Evolutionary conservation across 768 basidiomycete genomes (phyloP).

Genomic region (Leccinum longicurvipes): DNA sequence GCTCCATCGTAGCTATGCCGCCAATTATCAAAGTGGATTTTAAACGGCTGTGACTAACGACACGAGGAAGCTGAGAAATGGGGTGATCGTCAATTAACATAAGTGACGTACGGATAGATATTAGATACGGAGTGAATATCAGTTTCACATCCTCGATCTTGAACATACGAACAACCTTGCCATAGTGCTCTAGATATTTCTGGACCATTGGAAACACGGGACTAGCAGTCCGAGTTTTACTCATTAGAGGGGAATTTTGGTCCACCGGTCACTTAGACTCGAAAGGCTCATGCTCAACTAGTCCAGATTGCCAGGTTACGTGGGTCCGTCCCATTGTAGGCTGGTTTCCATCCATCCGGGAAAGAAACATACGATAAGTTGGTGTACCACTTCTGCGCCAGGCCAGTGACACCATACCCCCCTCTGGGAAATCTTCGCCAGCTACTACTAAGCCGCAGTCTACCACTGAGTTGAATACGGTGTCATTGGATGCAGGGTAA

Average conservation of each 20-base stretch:
- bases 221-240: neutral
- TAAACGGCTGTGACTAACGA: neutral
- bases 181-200: too few species aligned
- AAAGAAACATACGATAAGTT: neutral
- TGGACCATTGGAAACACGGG: neutral
- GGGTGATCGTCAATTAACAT: too few species aligned
- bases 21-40: neutral
- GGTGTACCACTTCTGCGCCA: neutral
- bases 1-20: neutral
- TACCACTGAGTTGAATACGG: neutral
- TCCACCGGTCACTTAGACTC: neutral
- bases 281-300: neutral
- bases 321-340: neutral
- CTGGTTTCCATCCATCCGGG: neutral
- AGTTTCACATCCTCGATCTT: too few species aligned
- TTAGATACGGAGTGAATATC: too few species aligned
- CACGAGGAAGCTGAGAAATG: too few species aligned
- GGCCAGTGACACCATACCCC: neutral
- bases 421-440: neutral
- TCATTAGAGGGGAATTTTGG: neutral
- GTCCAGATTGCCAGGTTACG: neutral
- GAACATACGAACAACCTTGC: too few species aligned
- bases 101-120: too few species aligned
- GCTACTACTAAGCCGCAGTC: neutral
- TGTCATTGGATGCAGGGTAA: neutral